A percentile compares a stretch with the other conserved stretches of the same genome.
These are phyloP conservation scores for Stephania japonica DNA, from an alignment of 164 flowering plant genomes.

Conservation along the genomic window DNA sequence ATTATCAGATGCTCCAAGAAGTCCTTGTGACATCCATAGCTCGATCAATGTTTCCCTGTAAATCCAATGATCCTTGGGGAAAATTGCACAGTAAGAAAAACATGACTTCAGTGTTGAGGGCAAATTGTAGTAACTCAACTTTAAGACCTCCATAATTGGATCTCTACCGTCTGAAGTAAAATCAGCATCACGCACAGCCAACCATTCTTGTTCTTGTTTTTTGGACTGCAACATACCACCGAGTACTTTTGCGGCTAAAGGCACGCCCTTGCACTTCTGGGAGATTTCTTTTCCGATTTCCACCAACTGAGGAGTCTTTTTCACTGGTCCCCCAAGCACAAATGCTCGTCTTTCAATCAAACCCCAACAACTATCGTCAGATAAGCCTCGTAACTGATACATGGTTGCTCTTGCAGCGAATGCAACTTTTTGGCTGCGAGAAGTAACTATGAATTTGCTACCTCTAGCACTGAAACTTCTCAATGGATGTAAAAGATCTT, in stretches of 20 bases:
- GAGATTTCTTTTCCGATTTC: slow-evolving; percentile 6
- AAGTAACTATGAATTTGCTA: slow-evolving; percentile 6
- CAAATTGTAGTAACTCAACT: slow-evolving; percentile 5
- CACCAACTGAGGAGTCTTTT: background rate
- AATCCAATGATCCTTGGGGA: slow-evolving; percentile 2
- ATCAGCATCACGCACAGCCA: slow-evolving; percentile 4
- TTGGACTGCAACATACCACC: slow-evolving; percentile 7
- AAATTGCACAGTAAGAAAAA: slow-evolving; percentile 7
- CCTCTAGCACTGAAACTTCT: background rate
- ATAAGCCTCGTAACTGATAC: background rate
- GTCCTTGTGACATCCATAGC: slow-evolving; percentile 10
- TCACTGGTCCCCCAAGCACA: background rate
- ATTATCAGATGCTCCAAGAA: background rate
- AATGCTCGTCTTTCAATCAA: slow-evolving; percentile 7
- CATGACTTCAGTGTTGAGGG: slow-evolving; percentile 1
- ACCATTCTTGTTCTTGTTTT: background rate
- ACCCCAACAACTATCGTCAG: slow-evolving; percentile 7
- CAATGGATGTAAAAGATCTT: background rate
- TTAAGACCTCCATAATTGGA: background rate
- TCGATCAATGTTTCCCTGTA: background rate
- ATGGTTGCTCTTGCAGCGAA: background rate
- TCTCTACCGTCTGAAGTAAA: background rate
- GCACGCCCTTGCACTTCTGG: slow-evolving; percentile 7
- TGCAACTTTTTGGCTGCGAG: background rate
- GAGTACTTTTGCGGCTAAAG: background rate